Conservation (phyloP, 345 rosid species). For the Hibiscus mutabilis region DNA sequence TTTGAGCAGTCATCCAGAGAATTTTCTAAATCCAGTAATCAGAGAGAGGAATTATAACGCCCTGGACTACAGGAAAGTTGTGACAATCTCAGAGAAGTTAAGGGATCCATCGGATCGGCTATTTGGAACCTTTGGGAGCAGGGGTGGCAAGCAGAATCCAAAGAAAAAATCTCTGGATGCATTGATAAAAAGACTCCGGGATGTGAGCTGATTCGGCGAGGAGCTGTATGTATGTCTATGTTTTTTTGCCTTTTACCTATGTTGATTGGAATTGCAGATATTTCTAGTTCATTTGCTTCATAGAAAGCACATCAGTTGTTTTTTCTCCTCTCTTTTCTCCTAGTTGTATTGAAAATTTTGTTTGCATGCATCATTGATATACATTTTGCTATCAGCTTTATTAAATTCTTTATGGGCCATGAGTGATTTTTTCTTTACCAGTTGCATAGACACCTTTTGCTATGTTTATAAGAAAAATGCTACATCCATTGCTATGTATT, state of each 20-base stretch:
- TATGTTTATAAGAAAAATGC: neutral
- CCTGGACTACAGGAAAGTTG: slow-evolving; percentile 76
- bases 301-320: slow-evolving; percentile 8
- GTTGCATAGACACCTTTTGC: neutral
- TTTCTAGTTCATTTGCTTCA: slow-evolving; percentile 18
- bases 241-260: slow-evolving; percentile 17
- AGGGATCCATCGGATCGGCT: slow-evolving; percentile 84
- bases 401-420: neutral
- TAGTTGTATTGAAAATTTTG: slow-evolving; percentile 20
- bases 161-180: slow-evolving; percentile 91
- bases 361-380: slow-evolving; percentile 26
- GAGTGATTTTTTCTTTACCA: neutral
- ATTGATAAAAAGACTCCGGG: slow-evolving; percentile 83
- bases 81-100: slow-evolving; percentile 74
- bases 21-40: slow-evolving; percentile 75
- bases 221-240: slow-evolving; percentile 21
- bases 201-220: slow-evolving; percentile 52
- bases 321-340: slow-evolving; percentile 1
- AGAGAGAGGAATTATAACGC: slow-evolving; percentile 79
- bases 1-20: slow-evolving; percentile 85
- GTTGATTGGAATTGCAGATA: slow-evolving; percentile 31
- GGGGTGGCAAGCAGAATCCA: slow-evolving; percentile 80
- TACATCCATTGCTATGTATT: neutral
- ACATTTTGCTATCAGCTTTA: slow-evolving; percentile 8
- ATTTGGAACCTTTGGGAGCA: slow-evolving; percentile 84